Percentiles rank a stretch among this genome's conserved stretches.
phyloP scores from a whole-genome alignment of 208 protist species.

The Leishmania guyanensis region DNA sequence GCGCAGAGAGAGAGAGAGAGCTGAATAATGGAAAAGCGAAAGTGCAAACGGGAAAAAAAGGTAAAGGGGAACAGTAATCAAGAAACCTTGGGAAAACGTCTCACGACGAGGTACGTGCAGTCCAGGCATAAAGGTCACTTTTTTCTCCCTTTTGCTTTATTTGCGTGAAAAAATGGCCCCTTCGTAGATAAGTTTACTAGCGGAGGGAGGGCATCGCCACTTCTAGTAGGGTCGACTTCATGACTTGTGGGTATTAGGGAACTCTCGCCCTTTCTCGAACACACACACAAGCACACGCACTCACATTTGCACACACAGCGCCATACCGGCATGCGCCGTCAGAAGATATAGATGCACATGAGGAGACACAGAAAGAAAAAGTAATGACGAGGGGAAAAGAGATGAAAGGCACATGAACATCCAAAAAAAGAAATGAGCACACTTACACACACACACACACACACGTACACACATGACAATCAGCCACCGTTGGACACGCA shows the following conservation, averaged over 20 bases:
- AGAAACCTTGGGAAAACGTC: neutral
- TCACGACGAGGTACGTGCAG: neutral
- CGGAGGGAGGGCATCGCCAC: neutral
- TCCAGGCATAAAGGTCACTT: neutral
- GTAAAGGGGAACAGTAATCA: slow-evolving; percentile 7
- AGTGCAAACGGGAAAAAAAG: slow-evolving; percentile 4
- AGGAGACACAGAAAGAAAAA: slow-evolving; percentile 8
- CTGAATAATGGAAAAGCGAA: neutral
- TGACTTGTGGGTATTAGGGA: neutral
- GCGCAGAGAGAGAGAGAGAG: neutral
- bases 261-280: neutral
- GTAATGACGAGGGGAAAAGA: slow-evolving; percentile 3
- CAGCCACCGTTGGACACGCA: neutral
- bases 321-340: neutral
- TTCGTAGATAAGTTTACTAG: neutral
- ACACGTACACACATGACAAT: neutral
- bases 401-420: neutral
- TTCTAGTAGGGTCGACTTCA: neutral
- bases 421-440: neutral
- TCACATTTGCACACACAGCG: neutral
- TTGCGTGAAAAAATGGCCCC: neutral
- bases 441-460: slow-evolving; percentile 1
- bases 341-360: neutral
- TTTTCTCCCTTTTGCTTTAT: neutral
- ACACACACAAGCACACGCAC: neutral